Percentiles rank a stretch among this genome's conserved stretches.
Evolutionary conservation across 169 alveolate species (phyloP).

Genomic region (Plasmodium coatneyi): DNA sequence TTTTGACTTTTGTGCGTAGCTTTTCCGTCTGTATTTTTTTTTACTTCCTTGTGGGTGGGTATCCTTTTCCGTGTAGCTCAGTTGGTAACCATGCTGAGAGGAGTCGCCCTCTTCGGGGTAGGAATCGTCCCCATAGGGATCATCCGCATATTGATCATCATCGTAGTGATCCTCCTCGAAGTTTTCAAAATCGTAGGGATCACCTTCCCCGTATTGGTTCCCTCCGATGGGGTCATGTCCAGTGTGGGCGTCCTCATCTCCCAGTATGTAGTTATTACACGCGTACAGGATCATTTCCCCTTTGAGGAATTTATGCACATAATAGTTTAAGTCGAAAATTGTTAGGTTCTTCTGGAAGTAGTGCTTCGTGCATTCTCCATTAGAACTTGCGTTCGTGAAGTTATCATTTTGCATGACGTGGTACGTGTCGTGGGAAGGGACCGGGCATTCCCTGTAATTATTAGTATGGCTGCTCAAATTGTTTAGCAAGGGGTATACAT

Average conservation of each 20-base stretch:
- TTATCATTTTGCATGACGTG: neutral
- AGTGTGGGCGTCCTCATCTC: constrained; percentile 4
- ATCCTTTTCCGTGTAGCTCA: neutral
- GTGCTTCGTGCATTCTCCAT: constrained; percentile 12
- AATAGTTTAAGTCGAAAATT: constrained; percentile 52
- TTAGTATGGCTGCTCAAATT: neutral
- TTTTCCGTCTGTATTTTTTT: neutral
- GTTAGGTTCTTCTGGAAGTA: constrained; percentile 36
- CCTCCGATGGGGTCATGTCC: neutral
- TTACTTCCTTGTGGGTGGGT: neutral
- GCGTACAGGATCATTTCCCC: constrained; percentile 66
- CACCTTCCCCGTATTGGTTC: neutral
- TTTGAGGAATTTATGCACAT: constrained; percentile 31
- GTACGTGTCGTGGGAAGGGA: neutral
- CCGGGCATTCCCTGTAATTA: neutral
- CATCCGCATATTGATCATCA: neutral
- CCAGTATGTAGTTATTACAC: constrained; percentile 48
- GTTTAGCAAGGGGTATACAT: neutral
- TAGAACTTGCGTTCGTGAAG: neutral
- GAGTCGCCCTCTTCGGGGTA: neutral
- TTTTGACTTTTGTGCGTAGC: neutral
- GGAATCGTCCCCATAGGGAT: neutral
- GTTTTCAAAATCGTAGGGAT: neutral
- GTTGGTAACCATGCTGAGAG: neutral
- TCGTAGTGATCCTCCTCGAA: neutral